phyloP scores from a whole-genome alignment of 2,329 filamentous ascomycete genomes.

The Neonectria coccinea region DNA sequence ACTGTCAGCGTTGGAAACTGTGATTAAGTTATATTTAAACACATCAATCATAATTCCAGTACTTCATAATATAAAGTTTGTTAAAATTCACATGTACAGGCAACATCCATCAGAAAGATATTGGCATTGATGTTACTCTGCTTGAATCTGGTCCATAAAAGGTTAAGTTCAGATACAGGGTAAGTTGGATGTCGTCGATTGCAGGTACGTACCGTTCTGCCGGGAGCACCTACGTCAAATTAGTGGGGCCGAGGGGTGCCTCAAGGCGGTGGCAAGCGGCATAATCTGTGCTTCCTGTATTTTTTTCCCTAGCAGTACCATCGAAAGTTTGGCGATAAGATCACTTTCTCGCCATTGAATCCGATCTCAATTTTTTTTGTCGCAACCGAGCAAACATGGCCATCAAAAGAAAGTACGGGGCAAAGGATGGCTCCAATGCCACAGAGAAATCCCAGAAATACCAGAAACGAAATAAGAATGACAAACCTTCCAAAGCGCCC shows the following conservation, averaged over 20 bases:
- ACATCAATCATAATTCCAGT: too few relatives aligned
- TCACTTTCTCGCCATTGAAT: constrained; percentile 15
- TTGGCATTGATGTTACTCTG: not conserved
- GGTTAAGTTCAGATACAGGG: not conserved
- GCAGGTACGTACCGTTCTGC: not conserved
- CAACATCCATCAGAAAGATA: not conserved
- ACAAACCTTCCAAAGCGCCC: constrained; percentile 37
- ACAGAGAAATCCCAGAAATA: constrained; percentile 44
- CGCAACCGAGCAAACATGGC: constrained; percentile 44
- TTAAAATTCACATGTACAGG: not conserved
- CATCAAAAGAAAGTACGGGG: constrained; percentile 51
- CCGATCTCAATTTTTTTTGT: constrained; percentile 20
- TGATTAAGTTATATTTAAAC: too few relatives aligned
- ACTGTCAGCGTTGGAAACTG: too few relatives aligned
- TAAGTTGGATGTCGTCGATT: constrained; percentile 3
- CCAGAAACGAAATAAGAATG: constrained; percentile 50
- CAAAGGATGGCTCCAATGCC: constrained; percentile 48
- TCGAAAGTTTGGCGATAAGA: constrained; percentile 24
- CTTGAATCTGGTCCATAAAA: not conserved
- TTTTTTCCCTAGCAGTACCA: constrained; percentile 33
- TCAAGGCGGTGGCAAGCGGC: constrained; percentile 39
- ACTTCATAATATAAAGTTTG: too few relatives aligned
- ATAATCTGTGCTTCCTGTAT: constrained; percentile 32
- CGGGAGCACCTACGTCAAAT: constrained; percentile 17
- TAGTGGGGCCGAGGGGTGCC: constrained; percentile 37